Evolutionary conservation across 345 rosid genomes (phyloP), one percentile per base, ranked within the genome.

Genomic region (Kernera saxatilis): DNA sequence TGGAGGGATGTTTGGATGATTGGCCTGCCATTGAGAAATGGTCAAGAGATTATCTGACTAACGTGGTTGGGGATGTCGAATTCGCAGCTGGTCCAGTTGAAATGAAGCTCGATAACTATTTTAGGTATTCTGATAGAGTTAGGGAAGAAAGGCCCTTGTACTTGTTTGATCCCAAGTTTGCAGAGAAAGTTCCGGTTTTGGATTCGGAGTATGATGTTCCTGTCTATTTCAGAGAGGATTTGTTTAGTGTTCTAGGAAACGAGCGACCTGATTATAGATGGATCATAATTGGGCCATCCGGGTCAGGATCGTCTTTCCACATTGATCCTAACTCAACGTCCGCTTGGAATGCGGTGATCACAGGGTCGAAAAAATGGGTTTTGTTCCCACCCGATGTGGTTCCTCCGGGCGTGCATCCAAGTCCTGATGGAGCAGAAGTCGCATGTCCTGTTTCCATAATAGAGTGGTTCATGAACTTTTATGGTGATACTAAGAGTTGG

Each of bases 401-500:
- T 76, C 99, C 99, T 12, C 97, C 99, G 0, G 99, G 99, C 9
- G 97, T 94, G 52, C 90, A 85, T 79, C 99, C 97, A 0, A 94
- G 99, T 82, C 85, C 96, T 0, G 97, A 94, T 79, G 99, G 99
- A 17, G 88, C 95, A 1, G 99, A 94, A 76, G 99, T 94, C 71
- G 99, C 99, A 0, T 87, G 96, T 64, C 99, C 99, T 25, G 93
- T 94, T 77, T 94, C 99, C 0, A 91, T 94, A 35, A 87, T 85
- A 3, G 99, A 94, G 77, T 94, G 99, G 99, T 91, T 94, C 78
- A 94, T 94, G 99, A 94, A 89, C 84, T 94, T 91, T 65, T 94
- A 94, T 64, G 84, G 79, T 30, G 86, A 86, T n/a, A 84, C 99
- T 8, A 94, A 79, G 78, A 71, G 39, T 25, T 91, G 87, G 96